Evolutionary conservation across 2,329 filamentous ascomycete species (phyloP).

Genomic region (Neoascochyta sp.): DNA sequence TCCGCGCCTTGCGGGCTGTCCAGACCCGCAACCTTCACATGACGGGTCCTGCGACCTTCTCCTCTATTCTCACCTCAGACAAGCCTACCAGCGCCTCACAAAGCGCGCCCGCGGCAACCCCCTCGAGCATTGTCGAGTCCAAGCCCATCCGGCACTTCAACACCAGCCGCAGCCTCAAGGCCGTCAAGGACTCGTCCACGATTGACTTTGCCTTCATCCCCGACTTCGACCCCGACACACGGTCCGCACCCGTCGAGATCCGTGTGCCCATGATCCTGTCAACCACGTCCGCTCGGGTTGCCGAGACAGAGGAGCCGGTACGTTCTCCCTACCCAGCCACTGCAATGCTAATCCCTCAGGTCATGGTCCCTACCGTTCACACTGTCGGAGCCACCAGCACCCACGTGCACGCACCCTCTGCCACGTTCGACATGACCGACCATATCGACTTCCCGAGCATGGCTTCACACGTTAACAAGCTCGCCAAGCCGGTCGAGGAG

Average conservation of each 20-base stretch:
- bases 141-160: slow-evolving; percentile 55
- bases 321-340: slow-evolving; percentile 14
- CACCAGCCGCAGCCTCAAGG: slow-evolving; percentile 55
- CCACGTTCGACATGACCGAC: slow-evolving; percentile 58
- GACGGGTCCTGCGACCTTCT: slow-evolving; percentile 57
- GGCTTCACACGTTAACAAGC: slow-evolving; percentile 47
- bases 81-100: slow-evolving; percentile 46
- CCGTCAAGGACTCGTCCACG: slow-evolving; percentile 56
- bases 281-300: slow-evolving; percentile 18
- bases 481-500: slow-evolving; percentile 39
- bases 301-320: slow-evolving; percentile 25
- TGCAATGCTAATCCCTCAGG: slow-evolving; percentile 18
- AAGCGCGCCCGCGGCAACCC: slow-evolving; percentile 49
- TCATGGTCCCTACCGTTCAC: slow-evolving; percentile 57
- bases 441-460: slow-evolving; percentile 55
- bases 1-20: slow-evolving; percentile 43
- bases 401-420: slow-evolving; percentile 48
- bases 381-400: slow-evolving; percentile 49
- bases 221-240: slow-evolving; percentile 44
- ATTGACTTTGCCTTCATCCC: slow-evolving; percentile 63
- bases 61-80: slow-evolving; percentile 49
- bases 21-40: slow-evolving; percentile 54
- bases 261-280: slow-evolving; percentile 50
- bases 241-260: slow-evolving; percentile 34
- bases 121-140: slow-evolving; percentile 49